These are phyloP conservation scores for Discostella stelligeroides DNA, from an alignment of 108 stramenopile genomes.

Conservation along the genomic window DNA sequence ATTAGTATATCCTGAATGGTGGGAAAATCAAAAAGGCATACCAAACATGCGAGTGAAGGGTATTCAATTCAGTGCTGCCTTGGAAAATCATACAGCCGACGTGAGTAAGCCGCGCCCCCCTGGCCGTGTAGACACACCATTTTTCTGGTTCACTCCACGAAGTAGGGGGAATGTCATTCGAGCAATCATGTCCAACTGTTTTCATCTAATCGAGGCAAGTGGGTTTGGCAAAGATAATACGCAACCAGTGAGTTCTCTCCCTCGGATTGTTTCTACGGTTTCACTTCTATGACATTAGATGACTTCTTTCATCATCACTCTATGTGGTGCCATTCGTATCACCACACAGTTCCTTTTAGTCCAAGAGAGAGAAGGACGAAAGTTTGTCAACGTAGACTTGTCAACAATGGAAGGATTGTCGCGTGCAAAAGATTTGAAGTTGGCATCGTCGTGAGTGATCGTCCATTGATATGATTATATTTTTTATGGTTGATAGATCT, in stretches of 20 bases:
- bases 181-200: conserved; percentile 25
- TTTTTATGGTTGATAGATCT: not conserved
- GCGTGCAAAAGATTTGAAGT: conserved; percentile 33
- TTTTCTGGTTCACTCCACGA: conserved; percentile 41
- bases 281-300: not conserved
- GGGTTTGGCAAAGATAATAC: conserved; percentile 25
- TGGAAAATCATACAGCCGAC: conserved; percentile 37
- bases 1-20: conserved; percentile 45
- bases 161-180: conserved; percentile 39
- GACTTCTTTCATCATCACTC: not conserved
- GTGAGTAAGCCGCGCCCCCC: conserved; percentile 25
- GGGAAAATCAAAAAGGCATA: conserved; percentile 22
- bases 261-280: not conserved
- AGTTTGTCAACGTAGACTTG: conserved; percentile 48
- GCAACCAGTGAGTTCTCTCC: conserved; percentile 22
- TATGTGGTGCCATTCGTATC: not conserved
- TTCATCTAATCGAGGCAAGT: conserved; percentile 36
- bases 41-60: conserved; percentile 29
- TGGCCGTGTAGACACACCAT: conserved; percentile 36
- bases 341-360: conserved; percentile 22
- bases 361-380: conserved; percentile 23
- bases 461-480: not conserved
- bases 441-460: conserved; percentile 29
- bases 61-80: conserved; percentile 19
- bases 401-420: conserved; percentile 28